phyloP scores from a whole-genome alignment of 2,329 filamentous ascomycete genomes.

The Xylariaceae sp. region DNA sequence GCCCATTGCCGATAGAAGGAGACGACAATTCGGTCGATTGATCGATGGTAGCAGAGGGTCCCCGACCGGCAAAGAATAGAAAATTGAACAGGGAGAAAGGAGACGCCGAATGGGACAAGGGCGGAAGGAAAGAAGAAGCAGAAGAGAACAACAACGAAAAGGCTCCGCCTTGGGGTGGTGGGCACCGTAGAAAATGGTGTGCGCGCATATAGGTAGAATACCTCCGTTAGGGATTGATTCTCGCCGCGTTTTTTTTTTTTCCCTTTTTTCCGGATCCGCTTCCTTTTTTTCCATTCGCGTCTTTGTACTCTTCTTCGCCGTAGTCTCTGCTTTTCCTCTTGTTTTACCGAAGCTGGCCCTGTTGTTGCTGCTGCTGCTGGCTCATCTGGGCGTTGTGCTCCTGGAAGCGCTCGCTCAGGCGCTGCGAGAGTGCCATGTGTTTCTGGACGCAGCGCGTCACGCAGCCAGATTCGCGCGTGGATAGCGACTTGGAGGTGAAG shows the following conservation, averaged over 20 bases:
- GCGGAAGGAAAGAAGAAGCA: not conserved
- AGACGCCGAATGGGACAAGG: no score
- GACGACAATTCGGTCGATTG: not conserved
- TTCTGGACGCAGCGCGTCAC: constrained; percentile 95
- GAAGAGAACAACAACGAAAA: no score
- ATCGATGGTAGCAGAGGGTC: not conserved
- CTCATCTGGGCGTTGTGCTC: constrained; percentile 62
- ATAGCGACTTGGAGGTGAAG: constrained; percentile 95
- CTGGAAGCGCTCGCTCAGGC: constrained; percentile 85
- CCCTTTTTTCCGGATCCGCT: not conserved
- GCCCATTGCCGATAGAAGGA: not conserved
- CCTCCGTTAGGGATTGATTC: no score
- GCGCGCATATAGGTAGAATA: no score
- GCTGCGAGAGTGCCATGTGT: constrained; percentile 85
- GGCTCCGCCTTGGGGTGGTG: no score
- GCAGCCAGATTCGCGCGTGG: constrained; percentile 83
- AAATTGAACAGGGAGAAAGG: no score
- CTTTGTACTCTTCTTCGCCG: not conserved
- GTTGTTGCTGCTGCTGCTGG: constrained; percentile 42
- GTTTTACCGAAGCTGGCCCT: constrained; percentile 41
- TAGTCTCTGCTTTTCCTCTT: not conserved
- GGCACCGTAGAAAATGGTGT: no score
- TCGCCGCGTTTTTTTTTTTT: no score
- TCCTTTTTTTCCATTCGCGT: not conserved
- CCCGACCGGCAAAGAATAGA: not conserved